Percentiles rank a stretch among this genome's conserved stretches.
Evolutionary conservation across 306 rosid species (phyloP).

Genomic region (Cyamopsis tetragonoloba): DNA sequence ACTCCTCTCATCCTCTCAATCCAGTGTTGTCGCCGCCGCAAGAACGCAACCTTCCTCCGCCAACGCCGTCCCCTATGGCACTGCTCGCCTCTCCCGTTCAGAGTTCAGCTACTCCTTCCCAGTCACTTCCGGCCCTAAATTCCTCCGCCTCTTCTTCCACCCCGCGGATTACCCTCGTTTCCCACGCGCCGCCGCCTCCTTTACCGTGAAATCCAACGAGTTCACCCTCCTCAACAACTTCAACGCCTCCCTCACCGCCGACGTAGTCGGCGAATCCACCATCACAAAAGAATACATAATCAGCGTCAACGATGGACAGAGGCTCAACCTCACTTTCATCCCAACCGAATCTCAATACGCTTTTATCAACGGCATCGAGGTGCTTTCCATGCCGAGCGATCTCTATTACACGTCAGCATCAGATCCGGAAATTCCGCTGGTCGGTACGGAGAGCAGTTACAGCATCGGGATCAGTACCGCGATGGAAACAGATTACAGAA

Average conservation of each 20-base stretch:
- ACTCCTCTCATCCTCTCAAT: neutral
- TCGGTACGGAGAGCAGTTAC: neutral
- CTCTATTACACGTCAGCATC: constrained; percentile 36
- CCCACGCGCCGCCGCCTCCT: constrained; percentile 18
- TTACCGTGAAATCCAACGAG: constrained; percentile 26
- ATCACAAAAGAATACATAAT: constrained; percentile 41
- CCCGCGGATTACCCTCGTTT: constrained; percentile 16
- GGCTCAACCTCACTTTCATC: constrained; percentile 38
- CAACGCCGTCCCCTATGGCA: constrained; percentile 5
- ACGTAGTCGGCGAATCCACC: neutral
- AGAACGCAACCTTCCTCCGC: neutral
- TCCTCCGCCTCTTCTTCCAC: constrained; percentile 43
- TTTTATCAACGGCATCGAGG: constrained; percentile 71
- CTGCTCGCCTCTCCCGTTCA: constrained; percentile 30
- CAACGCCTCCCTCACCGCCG: constrained; percentile 37
- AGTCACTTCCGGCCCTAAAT: constrained; percentile 30
- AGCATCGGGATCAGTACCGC: neutral
- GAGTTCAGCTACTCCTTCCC: constrained; percentile 50
- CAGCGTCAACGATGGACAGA: constrained; percentile 22
- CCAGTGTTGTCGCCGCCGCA: neutral
- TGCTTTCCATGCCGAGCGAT: constrained; percentile 63
- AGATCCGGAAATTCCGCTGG: neutral
- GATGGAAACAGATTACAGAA: constrained; percentile 25
- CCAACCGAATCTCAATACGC: constrained; percentile 46
- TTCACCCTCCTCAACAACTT: constrained; percentile 37